A percentile compares a stretch with the other conserved stretches of the same genome.
phyloP scores from a whole-genome alignment of 441 rosid genomes.

The Euphorbia schlechtendalii region DNA sequence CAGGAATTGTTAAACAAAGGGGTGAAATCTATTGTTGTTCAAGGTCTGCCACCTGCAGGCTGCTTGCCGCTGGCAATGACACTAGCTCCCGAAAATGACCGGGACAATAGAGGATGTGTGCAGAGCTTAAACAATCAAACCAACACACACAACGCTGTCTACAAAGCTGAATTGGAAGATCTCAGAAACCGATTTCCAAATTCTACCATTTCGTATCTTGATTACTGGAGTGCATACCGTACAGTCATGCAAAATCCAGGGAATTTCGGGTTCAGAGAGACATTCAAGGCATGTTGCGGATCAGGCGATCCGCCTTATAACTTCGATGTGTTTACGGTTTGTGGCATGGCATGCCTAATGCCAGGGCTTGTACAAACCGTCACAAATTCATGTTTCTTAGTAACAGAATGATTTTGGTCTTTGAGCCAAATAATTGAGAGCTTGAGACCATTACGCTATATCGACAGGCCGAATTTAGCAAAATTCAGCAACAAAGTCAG shows the following conservation, averaged over 20 bases:
- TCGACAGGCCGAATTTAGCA: no score
- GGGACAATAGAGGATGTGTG: conserved; percentile 69
- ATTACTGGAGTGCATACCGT: conserved; percentile 73
- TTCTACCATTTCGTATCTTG: conserved; percentile 54
- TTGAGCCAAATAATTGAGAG: no score
- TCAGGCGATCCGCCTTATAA: conserved; percentile 60
- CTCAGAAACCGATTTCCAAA: conserved; percentile 49
- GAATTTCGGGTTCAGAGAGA: conserved; percentile 57
- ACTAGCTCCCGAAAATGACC: conserved; percentile 45
- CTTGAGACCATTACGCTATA: no score
- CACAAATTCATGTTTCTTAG: neutral
- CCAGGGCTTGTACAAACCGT: conserved; percentile 39
- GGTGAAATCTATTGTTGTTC: conserved; percentile 61
- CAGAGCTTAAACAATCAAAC: conserved; percentile 53
- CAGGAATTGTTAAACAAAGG: conserved; percentile 70
- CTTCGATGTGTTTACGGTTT: conserved; percentile 43
- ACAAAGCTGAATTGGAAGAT: conserved; percentile 34
- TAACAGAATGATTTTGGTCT: neutral
- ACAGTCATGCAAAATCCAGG: conserved; percentile 39
- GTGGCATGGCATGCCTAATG: conserved; percentile 47
- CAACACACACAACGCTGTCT: conserved; percentile 42
- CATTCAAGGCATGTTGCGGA: conserved; percentile 84
- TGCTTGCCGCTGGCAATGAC: conserved; percentile 68
- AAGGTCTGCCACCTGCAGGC: conserved; percentile 70
- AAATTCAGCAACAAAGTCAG: no score